Conservation (phyloP, 257 asterid species). For the Primulina huaijiensis region DNA sequence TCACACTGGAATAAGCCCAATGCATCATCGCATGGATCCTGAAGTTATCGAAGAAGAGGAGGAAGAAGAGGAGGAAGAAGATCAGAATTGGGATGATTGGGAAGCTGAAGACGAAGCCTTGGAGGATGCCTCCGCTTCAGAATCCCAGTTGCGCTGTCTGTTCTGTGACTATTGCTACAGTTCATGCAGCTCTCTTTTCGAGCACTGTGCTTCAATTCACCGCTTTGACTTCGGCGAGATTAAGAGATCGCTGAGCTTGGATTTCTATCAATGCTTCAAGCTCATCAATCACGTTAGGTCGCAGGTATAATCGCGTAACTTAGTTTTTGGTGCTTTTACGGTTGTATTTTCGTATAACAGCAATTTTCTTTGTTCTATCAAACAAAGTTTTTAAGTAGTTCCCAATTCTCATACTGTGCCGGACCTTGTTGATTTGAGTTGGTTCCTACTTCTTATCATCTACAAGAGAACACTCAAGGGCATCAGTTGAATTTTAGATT, state of each 20-base stretch:
- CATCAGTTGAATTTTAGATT: conserved; percentile 4
- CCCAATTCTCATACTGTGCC: background rate
- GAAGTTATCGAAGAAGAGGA: conserved; percentile 28
- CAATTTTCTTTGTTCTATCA: background rate
- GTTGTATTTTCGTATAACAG: background rate
- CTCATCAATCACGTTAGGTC: conserved; percentile 80
- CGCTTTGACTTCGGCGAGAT: conserved; percentile 53
- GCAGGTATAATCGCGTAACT: conserved; percentile 46
- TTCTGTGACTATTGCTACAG: conserved; percentile 57
- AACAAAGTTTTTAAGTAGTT: background rate
- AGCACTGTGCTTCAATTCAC: conserved; percentile 70
- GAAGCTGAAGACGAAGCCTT: conserved; percentile 32
- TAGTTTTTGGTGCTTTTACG: background rate
- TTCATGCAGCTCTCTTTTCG: conserved; percentile 50
- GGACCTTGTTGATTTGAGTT: background rate
- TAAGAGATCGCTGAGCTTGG: conserved; percentile 44
- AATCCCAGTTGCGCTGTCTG: conserved; percentile 49
- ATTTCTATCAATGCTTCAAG: conserved; percentile 78
- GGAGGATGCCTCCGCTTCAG: conserved; percentile 22
- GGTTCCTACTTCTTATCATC: background rate
- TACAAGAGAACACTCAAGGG: background rate
- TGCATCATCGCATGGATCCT: conserved; percentile 4
- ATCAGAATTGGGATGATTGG: conserved; percentile 49
- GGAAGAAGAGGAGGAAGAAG: conserved; percentile 27
- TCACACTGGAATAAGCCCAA: background rate